Conservation (phyloP, 73 alveolate species). For the Paraurostyla sp. region DNA sequence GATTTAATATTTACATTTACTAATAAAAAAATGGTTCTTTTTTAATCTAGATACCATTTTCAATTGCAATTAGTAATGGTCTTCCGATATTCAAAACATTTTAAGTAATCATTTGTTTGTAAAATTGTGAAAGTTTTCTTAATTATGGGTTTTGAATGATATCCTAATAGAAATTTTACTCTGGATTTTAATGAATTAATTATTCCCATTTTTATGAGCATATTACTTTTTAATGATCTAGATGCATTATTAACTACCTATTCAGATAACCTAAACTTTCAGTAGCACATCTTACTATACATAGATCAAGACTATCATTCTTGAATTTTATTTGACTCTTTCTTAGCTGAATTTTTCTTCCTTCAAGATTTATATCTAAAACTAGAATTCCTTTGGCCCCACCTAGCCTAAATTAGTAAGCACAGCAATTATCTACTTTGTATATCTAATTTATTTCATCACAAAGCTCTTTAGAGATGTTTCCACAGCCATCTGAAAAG, state of each 20-base stretch:
- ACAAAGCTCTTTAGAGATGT: background rate
- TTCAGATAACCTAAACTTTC: background rate
- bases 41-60: background rate
- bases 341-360: background rate
- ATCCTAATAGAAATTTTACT: background rate
- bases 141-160: background rate
- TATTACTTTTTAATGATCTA: conserved; percentile 2
- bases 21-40: background rate
- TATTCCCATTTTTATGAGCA: background rate
- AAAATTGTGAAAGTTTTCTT: background rate
- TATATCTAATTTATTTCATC: background rate
- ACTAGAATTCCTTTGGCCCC: conserved; percentile 19
- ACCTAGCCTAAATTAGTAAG: background rate
- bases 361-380: background rate
- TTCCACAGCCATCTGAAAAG: conserved; percentile 49
- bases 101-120: background rate
- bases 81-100: too few relatives aligned
- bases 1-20: background rate
- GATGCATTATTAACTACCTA: background rate
- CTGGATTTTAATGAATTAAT: background rate
- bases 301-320: background rate
- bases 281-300: conserved; percentile 31
- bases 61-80: background rate
- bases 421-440: background rate
- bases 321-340: background rate